Conservation (phyloP, 805 yeast species). For the Blastobotrys americana region DNA sequence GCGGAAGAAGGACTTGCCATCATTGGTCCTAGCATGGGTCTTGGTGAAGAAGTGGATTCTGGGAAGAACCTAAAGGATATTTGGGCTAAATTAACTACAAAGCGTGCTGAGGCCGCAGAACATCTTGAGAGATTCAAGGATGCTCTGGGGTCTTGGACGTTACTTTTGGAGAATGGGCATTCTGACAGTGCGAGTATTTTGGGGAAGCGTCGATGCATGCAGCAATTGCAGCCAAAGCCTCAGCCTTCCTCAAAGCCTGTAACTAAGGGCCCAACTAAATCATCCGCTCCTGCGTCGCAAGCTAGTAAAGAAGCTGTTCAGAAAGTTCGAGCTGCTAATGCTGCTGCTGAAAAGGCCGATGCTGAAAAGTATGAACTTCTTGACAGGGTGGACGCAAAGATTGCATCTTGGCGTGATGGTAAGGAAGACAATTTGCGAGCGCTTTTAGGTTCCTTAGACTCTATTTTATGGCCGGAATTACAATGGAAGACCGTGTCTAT, state of each 20-base stretch:
- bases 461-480: slow-evolving; percentile 57
- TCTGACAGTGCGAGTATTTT: slow-evolving; percentile 61
- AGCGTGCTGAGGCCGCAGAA: slow-evolving; percentile 81
- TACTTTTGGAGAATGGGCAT: slow-evolving; percentile 60
- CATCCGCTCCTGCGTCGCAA: slow-evolving; percentile 20
- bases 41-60: slow-evolving; percentile 37
- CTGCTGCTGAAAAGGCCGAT: slow-evolving; percentile 42
- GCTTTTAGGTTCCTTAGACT: slow-evolving; percentile 60
- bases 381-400: slow-evolving; percentile 51
- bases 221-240: slow-evolving; percentile 40
- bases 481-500: slow-evolving; percentile 62
- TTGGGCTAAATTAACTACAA: slow-evolving; percentile 61
- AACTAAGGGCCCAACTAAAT: slow-evolving; percentile 6
- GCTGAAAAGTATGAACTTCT: slow-evolving; percentile 52
- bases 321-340: slow-evolving; percentile 44
- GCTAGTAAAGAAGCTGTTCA: slow-evolving; percentile 42
- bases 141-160: slow-evolving; percentile 55
- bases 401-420: slow-evolving; percentile 61
- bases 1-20: slow-evolving; percentile 43
- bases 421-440: slow-evolving; percentile 78
- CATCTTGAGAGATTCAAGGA: slow-evolving; percentile 61
- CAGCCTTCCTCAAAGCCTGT: slow-evolving; percentile 20
- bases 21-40: slow-evolving; percentile 34
- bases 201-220: slow-evolving; percentile 72
- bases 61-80: slow-evolving; percentile 57